These are phyloP conservation scores for Earliella scabrosa DNA, from an alignment of 1,284 basidiomycete species.

Conservation along the genomic window DNA sequence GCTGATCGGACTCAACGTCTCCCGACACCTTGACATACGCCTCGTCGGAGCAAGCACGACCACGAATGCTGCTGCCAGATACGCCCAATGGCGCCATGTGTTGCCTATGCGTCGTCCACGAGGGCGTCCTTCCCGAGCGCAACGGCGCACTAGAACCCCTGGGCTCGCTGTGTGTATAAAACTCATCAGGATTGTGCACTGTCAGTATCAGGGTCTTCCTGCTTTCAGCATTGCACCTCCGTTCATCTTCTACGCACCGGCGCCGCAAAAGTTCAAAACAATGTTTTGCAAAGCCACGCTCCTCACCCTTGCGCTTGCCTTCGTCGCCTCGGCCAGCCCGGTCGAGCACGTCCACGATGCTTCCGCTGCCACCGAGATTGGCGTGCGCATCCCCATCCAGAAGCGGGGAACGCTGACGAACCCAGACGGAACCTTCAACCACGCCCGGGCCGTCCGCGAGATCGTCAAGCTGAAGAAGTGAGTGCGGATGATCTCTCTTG, in stretches of 20 bases:
- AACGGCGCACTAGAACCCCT: neutral
- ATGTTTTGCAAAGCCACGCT: conserved; percentile 33
- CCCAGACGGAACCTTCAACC: conserved; percentile 30
- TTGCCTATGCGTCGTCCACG: neutral
- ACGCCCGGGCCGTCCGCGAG: conserved; percentile 20
- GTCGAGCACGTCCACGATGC: conserved; percentile 1
- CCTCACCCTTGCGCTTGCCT: conserved; percentile 26
- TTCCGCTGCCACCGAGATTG: neutral
- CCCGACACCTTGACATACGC: no score
- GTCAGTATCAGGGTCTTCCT: neutral
- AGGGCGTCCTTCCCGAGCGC: neutral
- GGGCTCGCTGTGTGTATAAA: neutral
- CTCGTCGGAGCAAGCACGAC: neutral
- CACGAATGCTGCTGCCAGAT: neutral
- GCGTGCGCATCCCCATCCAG: conserved; percentile 24
- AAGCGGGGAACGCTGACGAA: conserved; percentile 29
- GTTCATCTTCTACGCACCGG: neutral
- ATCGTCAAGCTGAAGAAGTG: conserved; percentile 24
- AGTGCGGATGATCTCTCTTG: neutral
- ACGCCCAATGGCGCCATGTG: neutral
- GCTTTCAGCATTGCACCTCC: neutral
- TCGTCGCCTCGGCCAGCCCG: conserved; percentile 25
- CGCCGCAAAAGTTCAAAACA: neutral
- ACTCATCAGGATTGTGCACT: neutral
- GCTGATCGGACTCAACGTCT: no score